Evolutionary conservation across 2,329 filamentous ascomycete genomes (phyloP).

Genomic region (Aspergillus caelatus): DNA sequence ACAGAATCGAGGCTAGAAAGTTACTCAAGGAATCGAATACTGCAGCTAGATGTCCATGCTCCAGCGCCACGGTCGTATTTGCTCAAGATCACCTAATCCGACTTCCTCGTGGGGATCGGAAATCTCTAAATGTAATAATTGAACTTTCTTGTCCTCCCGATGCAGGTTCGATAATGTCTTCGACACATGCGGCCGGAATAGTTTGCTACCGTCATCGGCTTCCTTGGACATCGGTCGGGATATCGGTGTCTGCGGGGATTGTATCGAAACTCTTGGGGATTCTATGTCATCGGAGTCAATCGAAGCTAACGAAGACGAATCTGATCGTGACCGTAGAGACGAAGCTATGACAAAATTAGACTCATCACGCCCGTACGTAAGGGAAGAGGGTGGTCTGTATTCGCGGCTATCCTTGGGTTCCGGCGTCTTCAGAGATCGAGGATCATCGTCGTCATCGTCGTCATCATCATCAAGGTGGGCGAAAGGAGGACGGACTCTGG

Average conservation of each 20-base stretch:
- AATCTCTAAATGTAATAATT: conserved; percentile 41
- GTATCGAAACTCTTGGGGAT: conserved; percentile 32
- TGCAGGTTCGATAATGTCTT: conserved; percentile 37
- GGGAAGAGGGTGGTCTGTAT: conserved; percentile 18
- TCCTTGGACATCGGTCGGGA: conserved; percentile 42
- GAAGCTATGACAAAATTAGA: conserved; percentile 25
- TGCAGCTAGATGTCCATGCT: conserved; percentile 45
- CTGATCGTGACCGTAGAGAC: conserved; percentile 31
- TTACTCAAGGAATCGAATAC: background rate
- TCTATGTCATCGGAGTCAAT: conserved; percentile 28
- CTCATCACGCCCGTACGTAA: conserved; percentile 23
- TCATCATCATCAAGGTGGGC: conserved; percentile 5
- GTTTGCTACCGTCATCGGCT: conserved; percentile 34
- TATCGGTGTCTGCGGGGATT: conserved; percentile 38
- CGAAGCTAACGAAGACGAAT: conserved; percentile 35
- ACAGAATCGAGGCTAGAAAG: background rate
- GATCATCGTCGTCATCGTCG: background rate
- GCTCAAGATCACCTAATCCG: conserved; percentile 35
- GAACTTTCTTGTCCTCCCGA: conserved; percentile 36
- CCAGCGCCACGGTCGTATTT: conserved; percentile 45
- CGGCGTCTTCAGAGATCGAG: background rate
- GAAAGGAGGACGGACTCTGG: conserved; percentile 8
- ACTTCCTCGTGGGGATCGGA: conserved; percentile 35
- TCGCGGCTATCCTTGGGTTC: conserved; percentile 13
- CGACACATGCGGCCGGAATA: conserved; percentile 33